phyloP scores from a whole-genome alignment of 164 flowering plant genomes.

The Stephania yunnanensis region DNA sequence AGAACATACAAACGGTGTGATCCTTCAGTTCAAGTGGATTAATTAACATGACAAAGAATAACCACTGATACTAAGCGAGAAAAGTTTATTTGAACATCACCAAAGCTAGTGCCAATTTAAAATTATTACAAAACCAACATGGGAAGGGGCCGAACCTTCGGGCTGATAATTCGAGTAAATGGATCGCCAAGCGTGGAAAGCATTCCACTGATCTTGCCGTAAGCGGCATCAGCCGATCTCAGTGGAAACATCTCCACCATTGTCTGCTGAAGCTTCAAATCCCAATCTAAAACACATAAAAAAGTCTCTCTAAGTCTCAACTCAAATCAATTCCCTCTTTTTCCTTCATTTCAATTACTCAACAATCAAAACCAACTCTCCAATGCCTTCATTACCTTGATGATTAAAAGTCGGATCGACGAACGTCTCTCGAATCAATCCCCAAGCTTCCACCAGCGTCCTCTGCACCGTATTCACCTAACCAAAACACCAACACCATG shows the following conservation, averaged over 20 bases:
- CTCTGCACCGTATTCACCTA: constrained; percentile 93
- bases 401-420: constrained; percentile 92
- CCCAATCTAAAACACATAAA: constrained; percentile 67
- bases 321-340: constrained; percentile 2
- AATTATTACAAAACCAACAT: not conserved
- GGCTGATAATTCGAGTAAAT: constrained; percentile 89
- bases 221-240: constrained; percentile 91
- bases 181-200: constrained; percentile 94
- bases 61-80: not conserved
- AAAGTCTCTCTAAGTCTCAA: not conserved
- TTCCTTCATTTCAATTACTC: not conserved
- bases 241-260: constrained; percentile 97
- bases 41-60: not conserved
- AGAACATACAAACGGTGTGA: not conserved
- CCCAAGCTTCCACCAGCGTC: constrained; percentile 95
- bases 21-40: not conserved
- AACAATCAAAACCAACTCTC: not conserved
- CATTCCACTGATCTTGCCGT: constrained; percentile 82
- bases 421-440: constrained; percentile 87
- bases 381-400: constrained; percentile 81
- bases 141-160: constrained; percentile 53
- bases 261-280: constrained; percentile 84
- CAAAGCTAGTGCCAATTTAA: not conserved
- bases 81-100: not conserved
- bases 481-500: not conserved